Evolutionary conservation across 169 alveolate species (phyloP).

Genomic region (Toxoplasma gondii): DNA sequence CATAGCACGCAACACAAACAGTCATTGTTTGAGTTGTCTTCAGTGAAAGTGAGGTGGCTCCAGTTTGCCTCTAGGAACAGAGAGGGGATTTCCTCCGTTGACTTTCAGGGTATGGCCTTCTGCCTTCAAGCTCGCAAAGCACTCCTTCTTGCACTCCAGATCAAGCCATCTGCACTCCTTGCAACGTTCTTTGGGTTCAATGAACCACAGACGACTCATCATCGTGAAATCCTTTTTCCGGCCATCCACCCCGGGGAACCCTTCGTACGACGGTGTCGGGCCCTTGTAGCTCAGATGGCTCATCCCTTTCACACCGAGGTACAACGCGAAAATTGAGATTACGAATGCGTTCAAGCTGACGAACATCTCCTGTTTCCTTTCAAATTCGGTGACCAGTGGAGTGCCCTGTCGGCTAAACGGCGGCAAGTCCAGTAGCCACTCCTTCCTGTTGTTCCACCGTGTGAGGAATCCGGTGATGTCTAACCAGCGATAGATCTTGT

Average conservation of each 20-base stretch:
- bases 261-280: constrained; percentile 75
- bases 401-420: constrained; percentile 71
- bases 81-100: constrained; percentile 83
- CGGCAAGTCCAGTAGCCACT: constrained; percentile 76
- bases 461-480: constrained; percentile 78
- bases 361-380: constrained; percentile 74
- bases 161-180: constrained; percentile 88
- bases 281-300: constrained; percentile 75
- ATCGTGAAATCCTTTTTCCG: constrained; percentile 84
- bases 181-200: constrained; percentile 85
- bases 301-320: constrained; percentile 69
- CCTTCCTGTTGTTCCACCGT: constrained; percentile 74
- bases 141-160: constrained; percentile 82
- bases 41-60: constrained; percentile 83
- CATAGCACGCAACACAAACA: too few species aligned
- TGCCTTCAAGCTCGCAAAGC: constrained; percentile 80
- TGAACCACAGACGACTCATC: constrained; percentile 82
- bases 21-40: neutral
- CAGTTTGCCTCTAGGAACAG: constrained; percentile 78
- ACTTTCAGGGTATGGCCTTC: constrained; percentile 81
- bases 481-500: constrained; percentile 76
- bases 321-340: constrained; percentile 65
- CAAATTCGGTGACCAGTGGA: constrained; percentile 75
- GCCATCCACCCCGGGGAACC: constrained; percentile 71
- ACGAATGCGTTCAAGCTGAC: constrained; percentile 71